A percentile compares a stretch with the other conserved stretches of the same genome.
Conservation (phyloP, 345 rosid genomes). For the Citrus mangshanensis region DNA sequence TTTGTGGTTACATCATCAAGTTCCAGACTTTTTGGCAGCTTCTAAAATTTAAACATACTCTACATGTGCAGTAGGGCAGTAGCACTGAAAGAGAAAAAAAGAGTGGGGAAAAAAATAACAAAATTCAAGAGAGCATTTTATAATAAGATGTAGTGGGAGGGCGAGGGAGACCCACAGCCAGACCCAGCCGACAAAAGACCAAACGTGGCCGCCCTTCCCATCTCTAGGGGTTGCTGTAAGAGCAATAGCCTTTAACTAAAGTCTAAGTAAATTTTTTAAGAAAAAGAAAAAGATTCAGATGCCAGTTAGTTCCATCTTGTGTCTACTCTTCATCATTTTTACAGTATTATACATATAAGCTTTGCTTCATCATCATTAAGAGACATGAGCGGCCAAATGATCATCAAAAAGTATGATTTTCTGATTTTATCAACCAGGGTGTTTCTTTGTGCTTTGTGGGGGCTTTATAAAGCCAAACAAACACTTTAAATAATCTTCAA, state of each 20-base stretch:
- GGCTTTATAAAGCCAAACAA: not conserved
- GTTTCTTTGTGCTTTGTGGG: not conserved
- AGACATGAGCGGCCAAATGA: conserved; percentile 29
- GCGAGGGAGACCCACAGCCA: conserved; percentile 55
- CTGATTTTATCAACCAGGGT: not conserved
- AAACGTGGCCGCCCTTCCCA: conserved; percentile 35
- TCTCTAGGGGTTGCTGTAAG: conserved; percentile 12
- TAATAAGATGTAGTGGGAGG: not conserved
- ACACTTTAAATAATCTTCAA: not conserved
- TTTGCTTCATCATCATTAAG: conserved; percentile 21
- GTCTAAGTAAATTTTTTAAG: not conserved
- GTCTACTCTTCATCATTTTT: not conserved
- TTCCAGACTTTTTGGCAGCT: not conserved
- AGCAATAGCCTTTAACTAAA: conserved; percentile 32
- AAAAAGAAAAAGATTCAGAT: not conserved
- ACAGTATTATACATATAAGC: not conserved
- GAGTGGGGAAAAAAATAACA: not conserved
- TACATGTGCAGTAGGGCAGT: not conserved
- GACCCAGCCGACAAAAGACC: conserved; percentile 61
- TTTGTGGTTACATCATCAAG: not conserved
- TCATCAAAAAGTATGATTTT: conserved; percentile 1
- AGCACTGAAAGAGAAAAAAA: too few species aligned
- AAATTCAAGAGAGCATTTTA: not conserved
- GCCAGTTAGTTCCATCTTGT: not conserved
- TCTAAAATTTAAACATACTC: not conserved